A percentile compares a stretch with the other conserved stretches of the same genome.
Conservation (phyloP, 352 stramenopile genomes). For the Albugo laibachii region DNA sequence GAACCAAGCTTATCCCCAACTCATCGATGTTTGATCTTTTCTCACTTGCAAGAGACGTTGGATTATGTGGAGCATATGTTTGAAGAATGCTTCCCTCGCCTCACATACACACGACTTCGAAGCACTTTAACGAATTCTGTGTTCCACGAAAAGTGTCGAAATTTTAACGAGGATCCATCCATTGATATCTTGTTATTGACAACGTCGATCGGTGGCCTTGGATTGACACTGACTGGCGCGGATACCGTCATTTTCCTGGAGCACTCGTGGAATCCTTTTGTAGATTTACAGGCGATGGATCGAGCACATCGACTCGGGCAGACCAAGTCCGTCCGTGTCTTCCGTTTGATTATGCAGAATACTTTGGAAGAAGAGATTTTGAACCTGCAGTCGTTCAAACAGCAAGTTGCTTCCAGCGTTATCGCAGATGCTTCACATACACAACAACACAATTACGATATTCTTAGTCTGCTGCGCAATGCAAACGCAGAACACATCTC, state of each 20-base stretch:
- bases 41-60: conserved; percentile 85
- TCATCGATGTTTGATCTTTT: conserved; percentile 93
- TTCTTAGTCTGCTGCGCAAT: neutral
- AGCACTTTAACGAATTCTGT: conserved; percentile 57
- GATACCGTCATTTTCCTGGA: conserved; percentile 97
- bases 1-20: conserved; percentile 10
- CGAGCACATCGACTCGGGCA: conserved; percentile 64
- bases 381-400: conserved; percentile 61
- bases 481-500: neutral
- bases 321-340: conserved; percentile 44
- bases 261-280: conserved; percentile 95
- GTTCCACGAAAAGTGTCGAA: conserved; percentile 63
- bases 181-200: conserved; percentile 93
- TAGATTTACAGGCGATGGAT: conserved; percentile 88
- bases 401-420: conserved; percentile 40
- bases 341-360: conserved; percentile 51
- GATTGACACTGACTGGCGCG: conserved; percentile 91
- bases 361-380: conserved; percentile 67
- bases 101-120: conserved; percentile 84
- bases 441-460: conserved; percentile 21
- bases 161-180: conserved; percentile 84
- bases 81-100: conserved; percentile 25
- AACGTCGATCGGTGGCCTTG: conserved; percentile 87
- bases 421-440: conserved; percentile 37
- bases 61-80: conserved; percentile 87